These are phyloP conservation scores for Hypoxylon sp. DNA, from an alignment of 2,329 filamentous ascomycete species.

Conservation along the genomic window DNA sequence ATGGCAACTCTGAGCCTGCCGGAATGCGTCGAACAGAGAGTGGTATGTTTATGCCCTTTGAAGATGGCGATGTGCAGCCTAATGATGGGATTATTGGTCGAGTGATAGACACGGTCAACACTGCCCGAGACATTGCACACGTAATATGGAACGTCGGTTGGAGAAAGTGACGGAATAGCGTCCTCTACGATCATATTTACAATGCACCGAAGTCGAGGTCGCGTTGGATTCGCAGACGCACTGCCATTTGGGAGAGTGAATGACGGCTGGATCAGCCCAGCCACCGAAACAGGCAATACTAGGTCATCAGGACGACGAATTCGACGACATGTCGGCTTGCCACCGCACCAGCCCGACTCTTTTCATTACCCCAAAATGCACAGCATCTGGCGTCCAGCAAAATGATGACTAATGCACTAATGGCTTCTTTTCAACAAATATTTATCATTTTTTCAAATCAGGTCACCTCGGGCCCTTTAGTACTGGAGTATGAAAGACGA, in stretches of 20 bases:
- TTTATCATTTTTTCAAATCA: slow-evolving; percentile 26
- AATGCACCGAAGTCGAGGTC: slow-evolving; percentile 2
- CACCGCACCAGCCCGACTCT: slow-evolving; percentile 13
- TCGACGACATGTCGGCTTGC: slow-evolving; percentile 11
- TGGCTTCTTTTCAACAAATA: slow-evolving; percentile 7
- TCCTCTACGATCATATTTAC: not conserved
- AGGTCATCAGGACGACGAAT: not conserved
- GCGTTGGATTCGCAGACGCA: not conserved
- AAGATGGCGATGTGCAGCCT: slow-evolving; percentile 74
- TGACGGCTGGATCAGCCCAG: not conserved
- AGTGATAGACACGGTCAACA: slow-evolving; percentile 84
- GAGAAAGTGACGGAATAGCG: slow-evolving; percentile 60
- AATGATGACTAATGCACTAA: slow-evolving; percentile 25
- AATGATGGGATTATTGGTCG: slow-evolving; percentile 78
- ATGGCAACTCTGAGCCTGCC: slow-evolving; percentile 62
- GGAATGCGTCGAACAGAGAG: slow-evolving; percentile 83
- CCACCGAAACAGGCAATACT: not conserved
- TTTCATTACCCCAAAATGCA: slow-evolving; percentile 16
- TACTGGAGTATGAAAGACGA: slow-evolving; percentile 20
- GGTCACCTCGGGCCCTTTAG: slow-evolving; percentile 12
- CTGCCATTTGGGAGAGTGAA: not conserved
- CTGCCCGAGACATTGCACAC: slow-evolving; percentile 76
- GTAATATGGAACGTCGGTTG: slow-evolving; percentile 79
- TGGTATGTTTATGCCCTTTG: slow-evolving; percentile 92
- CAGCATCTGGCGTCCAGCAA: slow-evolving; percentile 24